Evolutionary conservation across 73 alveolate species (phyloP).

Genomic region (Paramecium primaurelia): DNA sequence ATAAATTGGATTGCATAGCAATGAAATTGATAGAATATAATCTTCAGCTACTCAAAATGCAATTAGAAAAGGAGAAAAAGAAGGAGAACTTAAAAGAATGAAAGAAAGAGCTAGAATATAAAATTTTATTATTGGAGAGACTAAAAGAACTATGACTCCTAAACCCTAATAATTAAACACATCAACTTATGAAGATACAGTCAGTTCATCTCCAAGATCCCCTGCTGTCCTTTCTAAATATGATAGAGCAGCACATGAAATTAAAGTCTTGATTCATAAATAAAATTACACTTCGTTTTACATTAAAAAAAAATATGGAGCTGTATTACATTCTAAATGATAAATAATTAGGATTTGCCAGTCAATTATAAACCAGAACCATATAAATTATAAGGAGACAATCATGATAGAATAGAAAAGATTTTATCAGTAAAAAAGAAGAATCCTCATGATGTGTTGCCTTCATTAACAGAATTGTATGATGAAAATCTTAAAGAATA

Average conservation of each 20-base stretch:
- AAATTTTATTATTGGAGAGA: slow-evolving; percentile 62
- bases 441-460: slow-evolving; percentile 41
- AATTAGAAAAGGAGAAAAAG: slow-evolving; percentile 65
- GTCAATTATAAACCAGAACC: slow-evolving; percentile 69
- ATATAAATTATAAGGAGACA: slow-evolving; percentile 47
- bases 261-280: slow-evolving; percentile 12
- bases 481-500: slow-evolving; percentile 29
- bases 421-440: slow-evolving; percentile 58
- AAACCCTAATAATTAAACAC: background rate
- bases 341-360: slow-evolving; percentile 48
- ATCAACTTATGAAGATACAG: slow-evolving; percentile 69
- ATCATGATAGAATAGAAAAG: slow-evolving; percentile 61
- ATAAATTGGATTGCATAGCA: slow-evolving; percentile 87
- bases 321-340: background rate
- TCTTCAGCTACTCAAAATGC: slow-evolving; percentile 67
- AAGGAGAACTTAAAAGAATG: slow-evolving; percentile 73
- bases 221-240: background rate
- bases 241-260: slow-evolving; percentile 19
- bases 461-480: slow-evolving; percentile 53
- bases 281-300: slow-evolving; percentile 43
- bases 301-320: slow-evolving; percentile 61
- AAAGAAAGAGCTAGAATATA: slow-evolving; percentile 76
- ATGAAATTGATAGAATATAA: slow-evolving; percentile 88
- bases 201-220: slow-evolving; percentile 48
- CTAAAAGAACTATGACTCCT: slow-evolving; percentile 56